Evolutionary conservation across 495 filamentous ascomycete genomes (phyloP).

Genomic region (Lasiosphaeria ovina): DNA sequence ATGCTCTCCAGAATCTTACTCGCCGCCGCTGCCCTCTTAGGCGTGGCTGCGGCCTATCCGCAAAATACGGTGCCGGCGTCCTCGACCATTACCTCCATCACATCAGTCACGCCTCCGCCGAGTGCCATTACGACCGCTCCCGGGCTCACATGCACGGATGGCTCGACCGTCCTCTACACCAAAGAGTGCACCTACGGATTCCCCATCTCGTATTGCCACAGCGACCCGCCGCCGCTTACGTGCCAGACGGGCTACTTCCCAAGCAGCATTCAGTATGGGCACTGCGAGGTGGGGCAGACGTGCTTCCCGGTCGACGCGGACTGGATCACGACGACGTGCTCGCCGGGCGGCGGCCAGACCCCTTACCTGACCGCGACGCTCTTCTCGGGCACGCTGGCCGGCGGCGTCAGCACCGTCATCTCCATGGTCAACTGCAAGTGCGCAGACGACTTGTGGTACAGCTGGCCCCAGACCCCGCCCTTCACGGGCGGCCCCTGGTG

Average conservation of each 20-base stretch:
- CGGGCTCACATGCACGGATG: neutral
- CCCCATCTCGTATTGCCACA: neutral
- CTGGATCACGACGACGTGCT: neutral
- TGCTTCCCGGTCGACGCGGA: neutral
- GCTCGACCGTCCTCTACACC: neutral
- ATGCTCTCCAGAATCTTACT: neutral
- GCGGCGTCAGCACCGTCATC: neutral
- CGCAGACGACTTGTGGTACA: neutral
- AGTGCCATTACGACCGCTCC: neutral
- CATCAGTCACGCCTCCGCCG: neutral
- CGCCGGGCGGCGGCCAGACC: neutral
- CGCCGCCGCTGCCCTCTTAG: neutral
- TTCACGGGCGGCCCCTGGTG: neutral
- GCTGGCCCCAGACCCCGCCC: neutral
- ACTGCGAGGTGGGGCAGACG: neutral
- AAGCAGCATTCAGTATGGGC: neutral
- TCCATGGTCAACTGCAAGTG: neutral
- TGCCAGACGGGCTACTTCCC: neutral
- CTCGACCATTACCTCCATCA: neutral
- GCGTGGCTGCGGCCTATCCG: neutral
- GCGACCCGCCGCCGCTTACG: neutral
- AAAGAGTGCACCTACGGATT: neutral
- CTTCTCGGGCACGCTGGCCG: conserved; percentile 1
- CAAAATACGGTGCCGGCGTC: neutral
- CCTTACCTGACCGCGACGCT: neutral